Percentiles rank a stretch among this genome's conserved stretches.
Conservation (phyloP, 441 rosid genomes). For the Erodium trifolium region DNA sequence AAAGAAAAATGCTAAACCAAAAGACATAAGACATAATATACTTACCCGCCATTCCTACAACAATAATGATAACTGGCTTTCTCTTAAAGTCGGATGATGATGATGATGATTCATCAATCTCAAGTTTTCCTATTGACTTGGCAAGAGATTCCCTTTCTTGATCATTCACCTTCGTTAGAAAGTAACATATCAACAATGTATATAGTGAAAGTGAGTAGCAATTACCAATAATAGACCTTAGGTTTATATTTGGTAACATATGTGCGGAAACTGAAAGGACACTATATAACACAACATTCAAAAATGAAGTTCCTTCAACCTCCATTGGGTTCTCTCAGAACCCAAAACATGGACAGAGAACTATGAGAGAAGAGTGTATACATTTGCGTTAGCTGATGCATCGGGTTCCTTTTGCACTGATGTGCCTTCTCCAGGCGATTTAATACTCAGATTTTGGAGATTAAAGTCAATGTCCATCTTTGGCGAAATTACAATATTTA, state of each 20-base stretch:
- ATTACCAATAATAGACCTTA: background rate
- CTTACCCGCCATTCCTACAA: slow-evolving; percentile 93
- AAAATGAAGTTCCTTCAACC: background rate
- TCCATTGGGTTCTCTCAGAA: background rate
- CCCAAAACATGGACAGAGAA: background rate
- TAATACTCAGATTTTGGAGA: slow-evolving; percentile 21
- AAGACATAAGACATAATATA: background rate
- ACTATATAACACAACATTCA: background rate
- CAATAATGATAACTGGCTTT: slow-evolving; percentile 77
- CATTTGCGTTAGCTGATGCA: background rate
- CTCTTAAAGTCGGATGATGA: slow-evolving; percentile 45
- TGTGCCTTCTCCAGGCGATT: slow-evolving; percentile 27
- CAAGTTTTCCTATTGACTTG: slow-evolving; percentile 53
- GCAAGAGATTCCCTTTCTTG: slow-evolving; percentile 49
- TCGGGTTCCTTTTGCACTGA: background rate
- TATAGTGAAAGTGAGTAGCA: background rate
- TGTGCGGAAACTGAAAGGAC: background rate
- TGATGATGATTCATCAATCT: slow-evolving; percentile 30
- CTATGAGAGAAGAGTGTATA: background rate
- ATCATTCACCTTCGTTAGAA: slow-evolving; percentile 1
- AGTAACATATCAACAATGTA: background rate
- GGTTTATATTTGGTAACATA: background rate
- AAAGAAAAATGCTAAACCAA: background rate
- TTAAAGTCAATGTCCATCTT: slow-evolving; percentile 47
- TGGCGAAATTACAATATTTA: background rate